A percentile compares a stretch with the other conserved stretches of the same genome.
phyloP scores from a whole-genome alignment of 495 filamentous ascomycete species.

The Xylaria bambusicola region DNA sequence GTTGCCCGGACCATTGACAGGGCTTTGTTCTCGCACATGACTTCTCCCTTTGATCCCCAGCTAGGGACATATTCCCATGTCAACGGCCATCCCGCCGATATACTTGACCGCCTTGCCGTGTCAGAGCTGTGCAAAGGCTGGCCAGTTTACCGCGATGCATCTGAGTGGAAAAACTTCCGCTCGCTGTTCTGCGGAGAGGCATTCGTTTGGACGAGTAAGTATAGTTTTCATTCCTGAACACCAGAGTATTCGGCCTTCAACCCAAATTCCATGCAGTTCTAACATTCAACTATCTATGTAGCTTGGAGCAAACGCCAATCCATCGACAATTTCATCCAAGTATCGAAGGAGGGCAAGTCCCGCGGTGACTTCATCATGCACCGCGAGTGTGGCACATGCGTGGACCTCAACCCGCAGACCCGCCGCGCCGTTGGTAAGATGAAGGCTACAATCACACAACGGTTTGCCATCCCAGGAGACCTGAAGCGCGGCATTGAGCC shows the following conservation, averaged over 20 bases:
- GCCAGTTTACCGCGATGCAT: conserved; percentile 66
- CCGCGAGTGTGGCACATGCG: conserved; percentile 60
- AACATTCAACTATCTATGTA: conserved; percentile 17
- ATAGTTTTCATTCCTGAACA: not conserved
- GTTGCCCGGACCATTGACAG: not conserved
- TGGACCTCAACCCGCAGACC: conserved; percentile 50
- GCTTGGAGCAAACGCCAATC: conserved; percentile 59
- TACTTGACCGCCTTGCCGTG: conserved; percentile 56
- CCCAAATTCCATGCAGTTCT: not conserved
- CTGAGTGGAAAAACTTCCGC: conserved; percentile 67
- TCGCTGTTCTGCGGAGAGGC: conserved; percentile 61
- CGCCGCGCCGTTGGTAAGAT: conserved; percentile 67
- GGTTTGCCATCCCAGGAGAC: conserved; percentile 49
- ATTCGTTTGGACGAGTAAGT: conserved; percentile 60
- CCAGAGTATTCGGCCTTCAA: not conserved
- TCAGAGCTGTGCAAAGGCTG: conserved; percentile 68
- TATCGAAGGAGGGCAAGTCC: conserved; percentile 61
- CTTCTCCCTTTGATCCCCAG: conserved; percentile 47
- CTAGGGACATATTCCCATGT: conserved; percentile 51
- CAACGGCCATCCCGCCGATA: conserved; percentile 53
- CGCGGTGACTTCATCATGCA: conserved; percentile 69
- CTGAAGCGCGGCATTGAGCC: conserved; percentile 32
- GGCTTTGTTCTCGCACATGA: conserved; percentile 28
- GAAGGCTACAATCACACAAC: conserved; percentile 71
- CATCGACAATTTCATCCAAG: conserved; percentile 59